Percentiles rank a stretch among this genome's conserved stretches.
phyloP scores from a whole-genome alignment of 2,329 filamentous ascomycete genomes.

The Fusarium caatingaense region DNA sequence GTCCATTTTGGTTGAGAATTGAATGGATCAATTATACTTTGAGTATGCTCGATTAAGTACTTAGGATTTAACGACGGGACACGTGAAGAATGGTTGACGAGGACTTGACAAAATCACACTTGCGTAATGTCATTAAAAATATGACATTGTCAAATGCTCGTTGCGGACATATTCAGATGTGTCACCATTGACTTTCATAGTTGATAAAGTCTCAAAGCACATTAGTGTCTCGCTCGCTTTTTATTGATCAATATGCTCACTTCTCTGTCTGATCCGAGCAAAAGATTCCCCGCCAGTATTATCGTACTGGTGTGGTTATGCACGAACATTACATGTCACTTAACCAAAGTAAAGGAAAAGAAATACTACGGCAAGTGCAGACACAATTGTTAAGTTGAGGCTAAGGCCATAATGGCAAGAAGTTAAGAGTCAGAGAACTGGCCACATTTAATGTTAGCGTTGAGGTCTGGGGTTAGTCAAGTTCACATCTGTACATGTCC shows the following conservation, averaged over 20 bases:
- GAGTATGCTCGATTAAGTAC: neutral
- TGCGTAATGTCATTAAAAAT: rapidly evolving
- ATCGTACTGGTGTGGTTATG: neutral
- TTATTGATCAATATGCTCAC: rapidly evolving
- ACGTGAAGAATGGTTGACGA: neutral
- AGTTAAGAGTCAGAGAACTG: too few species aligned
- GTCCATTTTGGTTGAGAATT: rapidly evolving
- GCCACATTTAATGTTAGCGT: too few species aligned
- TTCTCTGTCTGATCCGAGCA: too few species aligned
- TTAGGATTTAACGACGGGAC: rapidly evolving
- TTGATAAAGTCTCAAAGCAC: neutral
- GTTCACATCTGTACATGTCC: too few species aligned
- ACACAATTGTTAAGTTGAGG: neutral
- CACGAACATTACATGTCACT: neutral
- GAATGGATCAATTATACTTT: too few species aligned
- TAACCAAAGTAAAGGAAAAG: too few species aligned
- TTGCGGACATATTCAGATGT: neutral
- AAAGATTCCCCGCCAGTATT: too few species aligned
- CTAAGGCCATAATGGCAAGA: too few species aligned
- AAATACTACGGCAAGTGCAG: neutral
- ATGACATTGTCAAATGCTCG: neutral
- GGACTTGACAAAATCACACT: neutral
- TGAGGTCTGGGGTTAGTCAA: neutral
- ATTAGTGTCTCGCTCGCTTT: rapidly evolving
- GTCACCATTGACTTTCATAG: neutral